A percentile compares a stretch with the other conserved stretches of the same genome.
phyloP scores from a whole-genome alignment of 306 rosid genomes.

The Oemleria cerasiformis region DNA sequence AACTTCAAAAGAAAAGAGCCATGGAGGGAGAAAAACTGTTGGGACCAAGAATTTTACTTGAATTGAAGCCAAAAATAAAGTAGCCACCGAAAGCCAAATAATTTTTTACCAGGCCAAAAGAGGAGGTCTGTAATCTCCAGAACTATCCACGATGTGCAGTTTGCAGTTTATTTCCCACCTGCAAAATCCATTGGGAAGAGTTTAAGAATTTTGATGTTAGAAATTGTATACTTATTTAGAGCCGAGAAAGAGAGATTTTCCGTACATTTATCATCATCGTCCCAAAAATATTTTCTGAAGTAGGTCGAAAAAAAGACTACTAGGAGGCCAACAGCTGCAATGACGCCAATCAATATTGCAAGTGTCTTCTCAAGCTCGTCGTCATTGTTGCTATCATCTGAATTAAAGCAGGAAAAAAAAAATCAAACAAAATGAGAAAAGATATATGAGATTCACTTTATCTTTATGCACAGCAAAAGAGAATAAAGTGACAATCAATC shows the following conservation, averaged over 20 bases:
- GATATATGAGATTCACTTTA: background rate
- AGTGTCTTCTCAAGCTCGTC: slow-evolving; percentile 66
- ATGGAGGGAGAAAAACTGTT: slow-evolving; percentile 14
- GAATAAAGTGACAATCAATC: slow-evolving; percentile 14
- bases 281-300: slow-evolving; percentile 36
- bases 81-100: slow-evolving; percentile 29
- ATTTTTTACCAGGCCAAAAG: slow-evolving; percentile 27
- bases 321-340: slow-evolving; percentile 69
- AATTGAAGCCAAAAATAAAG: background rate
- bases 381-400: slow-evolving; percentile 26
- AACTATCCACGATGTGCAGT: slow-evolving; percentile 25
- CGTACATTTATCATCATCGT: slow-evolving; percentile 38
- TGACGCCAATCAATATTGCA: slow-evolving; percentile 72
- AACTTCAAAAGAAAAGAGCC: slow-evolving; percentile 34
- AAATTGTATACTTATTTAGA: background rate
- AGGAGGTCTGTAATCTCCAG: background rate
- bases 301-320: slow-evolving; percentile 58
- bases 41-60: slow-evolving; percentile 14
- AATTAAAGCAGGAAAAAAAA: background rate
- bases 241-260: background rate
- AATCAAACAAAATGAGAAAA: slow-evolving; percentile 13
- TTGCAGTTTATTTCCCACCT: slow-evolving; percentile 60
- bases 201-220: background rate
- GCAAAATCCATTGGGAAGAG: slow-evolving; percentile 16
- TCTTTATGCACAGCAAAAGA: slow-evolving; percentile 7